These are phyloP conservation scores for Trichoderma citrinoviride DNA, from an alignment of 2,329 filamentous ascomycete genomes.

Conservation along the genomic window DNA sequence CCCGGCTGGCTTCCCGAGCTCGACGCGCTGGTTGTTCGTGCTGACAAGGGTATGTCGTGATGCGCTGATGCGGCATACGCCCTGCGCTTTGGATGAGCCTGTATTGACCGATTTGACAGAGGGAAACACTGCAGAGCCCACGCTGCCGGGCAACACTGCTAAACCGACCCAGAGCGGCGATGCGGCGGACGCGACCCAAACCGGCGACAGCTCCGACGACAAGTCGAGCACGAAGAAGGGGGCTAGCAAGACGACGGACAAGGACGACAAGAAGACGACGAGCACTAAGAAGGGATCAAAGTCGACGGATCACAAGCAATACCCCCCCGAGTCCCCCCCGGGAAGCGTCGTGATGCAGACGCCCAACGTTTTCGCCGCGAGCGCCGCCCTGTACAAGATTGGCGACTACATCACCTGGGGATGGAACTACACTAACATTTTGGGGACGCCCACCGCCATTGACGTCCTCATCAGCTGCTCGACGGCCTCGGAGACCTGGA, in stretches of 20 bases:
- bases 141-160: slow-evolving; percentile 32
- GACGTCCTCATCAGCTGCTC: slow-evolving; percentile 59
- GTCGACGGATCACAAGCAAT: slow-evolving; percentile 36
- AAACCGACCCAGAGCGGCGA: not conserved
- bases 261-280: slow-evolving; percentile 18
- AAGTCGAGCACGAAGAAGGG: slow-evolving; percentile 1
- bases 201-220: not conserved
- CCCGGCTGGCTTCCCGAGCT: slow-evolving; percentile 54
- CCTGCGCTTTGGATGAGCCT: slow-evolving; percentile 22
- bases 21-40: slow-evolving; percentile 53
- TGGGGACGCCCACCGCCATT: slow-evolving; percentile 57
- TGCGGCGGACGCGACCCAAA: not conserved
- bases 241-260: slow-evolving; percentile 24
- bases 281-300: slow-evolving; percentile 26
- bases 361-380: slow-evolving; percentile 45
- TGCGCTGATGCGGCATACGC: not conserved
- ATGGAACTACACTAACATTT: slow-evolving; percentile 65
- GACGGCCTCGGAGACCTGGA: slow-evolving; percentile 52
- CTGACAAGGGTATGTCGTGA: slow-evolving; percentile 36
- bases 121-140: slow-evolving; percentile 30
- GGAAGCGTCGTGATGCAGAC: slow-evolving; percentile 54
- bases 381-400: slow-evolving; percentile 57
- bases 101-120: slow-evolving; percentile 20
- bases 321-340: slow-evolving; percentile 45
- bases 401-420: slow-evolving; percentile 58